Base-by-base conservation (phyloP, 2,329 filamentous ascomycete species). In the Nothomitra cinnamomea region DNA sequence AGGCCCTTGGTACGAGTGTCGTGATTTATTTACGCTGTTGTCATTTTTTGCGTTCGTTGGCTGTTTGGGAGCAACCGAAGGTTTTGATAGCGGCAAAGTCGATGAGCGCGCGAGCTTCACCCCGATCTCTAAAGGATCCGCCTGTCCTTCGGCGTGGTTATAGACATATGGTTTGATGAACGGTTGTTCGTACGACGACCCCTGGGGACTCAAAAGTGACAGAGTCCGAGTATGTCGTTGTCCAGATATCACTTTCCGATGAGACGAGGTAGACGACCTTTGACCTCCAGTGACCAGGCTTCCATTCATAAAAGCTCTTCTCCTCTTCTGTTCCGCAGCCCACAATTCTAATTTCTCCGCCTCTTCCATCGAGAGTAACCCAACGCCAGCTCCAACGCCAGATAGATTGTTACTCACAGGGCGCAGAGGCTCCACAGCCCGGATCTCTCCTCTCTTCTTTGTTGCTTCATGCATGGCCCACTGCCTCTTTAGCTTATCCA, bases 381-480 rank as follows among this genome's bases (percentile, higher is more conserved):
- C 45, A 32, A 19, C 45, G 24, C 43, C 43, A 49, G 72, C 70
- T 52, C 72, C 69, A 8, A 70, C 72, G 62, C 62, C 68, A 71
- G 38, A 70, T 69, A 40, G 54, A 50, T 24, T 55, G 8, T 67
- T 70, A 57, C 70, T 69, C 53, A 82, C 59, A 10, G 77, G 69
- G 56, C 79, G 76, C 60, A 83, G 65, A 5, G 74, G 77, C 56
- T 85, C 82, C 15, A 70, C 66, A 55, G 75, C 75, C 58, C 73
- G 77, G 51, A 78, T 74, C 56, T 87, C 79, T 2, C 79, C 79
- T 55, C 80, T 77, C 68, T 90, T 90, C 68, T 80, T 87, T 56
- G 79, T 77, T 48, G 79, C 80, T 64, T 95, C 88, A 56, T 88
- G 80, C 13, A 73, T 69, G 1, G 85, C 78, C 83, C 87, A 96